phyloP scores from a whole-genome alignment of 257 asterid species.

The Osmanthus fragrans region DNA sequence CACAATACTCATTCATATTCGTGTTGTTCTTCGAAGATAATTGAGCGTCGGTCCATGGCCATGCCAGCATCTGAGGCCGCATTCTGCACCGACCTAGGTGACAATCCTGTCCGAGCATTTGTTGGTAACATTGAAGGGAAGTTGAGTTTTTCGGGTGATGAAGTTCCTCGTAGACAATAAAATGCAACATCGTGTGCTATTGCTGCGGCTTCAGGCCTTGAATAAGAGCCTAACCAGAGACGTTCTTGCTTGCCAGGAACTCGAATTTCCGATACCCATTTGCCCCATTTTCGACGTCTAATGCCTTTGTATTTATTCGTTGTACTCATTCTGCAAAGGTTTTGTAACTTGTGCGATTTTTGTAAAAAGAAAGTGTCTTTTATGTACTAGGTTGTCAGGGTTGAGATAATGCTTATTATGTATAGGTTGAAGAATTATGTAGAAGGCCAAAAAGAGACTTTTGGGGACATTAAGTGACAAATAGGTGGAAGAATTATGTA shows the following conservation, averaged over 20 bases:
- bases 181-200: conserved; percentile 81
- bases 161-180: conserved; percentile 58
- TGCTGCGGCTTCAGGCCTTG: conserved; percentile 82
- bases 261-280: conserved; percentile 88
- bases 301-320: conserved; percentile 58
- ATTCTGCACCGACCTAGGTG: conserved; percentile 84
- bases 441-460: too few species aligned
- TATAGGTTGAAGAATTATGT: conserved; percentile 55
- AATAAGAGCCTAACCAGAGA: conserved; percentile 81
- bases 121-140: conserved; percentile 58
- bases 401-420: background rate
- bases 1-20: background rate
- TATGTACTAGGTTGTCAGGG: background rate
- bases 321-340: conserved; percentile 36
- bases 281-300: conserved; percentile 88
- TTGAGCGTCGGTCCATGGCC: conserved; percentile 79
- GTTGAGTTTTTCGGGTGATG: conserved; percentile 44
- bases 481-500: background rate
- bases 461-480: conserved; percentile 22
- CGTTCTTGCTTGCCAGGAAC: conserved; percentile 79
- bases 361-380: background rate
- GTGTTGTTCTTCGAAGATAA: conserved; percentile 7
- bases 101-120: conserved; percentile 55
- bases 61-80: conserved; percentile 86
- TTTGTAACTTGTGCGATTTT: too few species aligned